phyloP scores from a whole-genome alignment of 345 rosid species.

The Pelargonium nanum region DNA sequence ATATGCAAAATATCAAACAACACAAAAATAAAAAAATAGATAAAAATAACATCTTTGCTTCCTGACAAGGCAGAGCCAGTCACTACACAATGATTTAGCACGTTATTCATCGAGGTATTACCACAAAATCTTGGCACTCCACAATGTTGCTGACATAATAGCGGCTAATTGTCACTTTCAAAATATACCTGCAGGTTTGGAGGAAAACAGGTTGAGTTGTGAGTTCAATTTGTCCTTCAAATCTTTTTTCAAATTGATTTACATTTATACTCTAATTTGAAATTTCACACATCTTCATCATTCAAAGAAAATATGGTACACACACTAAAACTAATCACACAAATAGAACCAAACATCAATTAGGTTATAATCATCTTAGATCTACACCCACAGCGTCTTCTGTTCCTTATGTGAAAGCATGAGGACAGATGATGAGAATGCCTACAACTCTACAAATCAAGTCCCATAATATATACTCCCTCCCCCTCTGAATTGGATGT shows the following conservation, averaged over 20 bases:
- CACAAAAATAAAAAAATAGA: not conserved
- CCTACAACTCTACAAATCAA: no score
- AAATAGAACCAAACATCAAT: not conserved
- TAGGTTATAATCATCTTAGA: not conserved
- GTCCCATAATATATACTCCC: no score
- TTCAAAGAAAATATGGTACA: not conserved
- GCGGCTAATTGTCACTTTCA: slow-evolving; percentile 41
- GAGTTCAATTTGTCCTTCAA: not conserved
- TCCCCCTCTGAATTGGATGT: no score
- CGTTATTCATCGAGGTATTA: slow-evolving; percentile 7
- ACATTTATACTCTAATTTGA: not conserved
- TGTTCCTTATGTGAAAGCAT: no score
- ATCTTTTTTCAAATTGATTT: not conserved
- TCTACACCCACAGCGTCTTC: not conserved
- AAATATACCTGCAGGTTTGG: slow-evolving; percentile 29
- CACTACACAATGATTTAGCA: not conserved
- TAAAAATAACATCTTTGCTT: not conserved
- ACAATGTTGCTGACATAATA: slow-evolving; percentile 36
- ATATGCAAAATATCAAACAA: no score
- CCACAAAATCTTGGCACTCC: slow-evolving; percentile 39
- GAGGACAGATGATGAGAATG: no score
- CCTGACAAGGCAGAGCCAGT: not conserved
- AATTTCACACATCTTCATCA: not conserved
- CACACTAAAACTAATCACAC: not conserved
- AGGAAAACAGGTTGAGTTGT: not conserved